Percentiles rank a stretch among this genome's conserved stretches.
Evolutionary conservation across 768 basidiomycete species (phyloP).

Genomic region (Kwoniella shandongensis): DNA sequence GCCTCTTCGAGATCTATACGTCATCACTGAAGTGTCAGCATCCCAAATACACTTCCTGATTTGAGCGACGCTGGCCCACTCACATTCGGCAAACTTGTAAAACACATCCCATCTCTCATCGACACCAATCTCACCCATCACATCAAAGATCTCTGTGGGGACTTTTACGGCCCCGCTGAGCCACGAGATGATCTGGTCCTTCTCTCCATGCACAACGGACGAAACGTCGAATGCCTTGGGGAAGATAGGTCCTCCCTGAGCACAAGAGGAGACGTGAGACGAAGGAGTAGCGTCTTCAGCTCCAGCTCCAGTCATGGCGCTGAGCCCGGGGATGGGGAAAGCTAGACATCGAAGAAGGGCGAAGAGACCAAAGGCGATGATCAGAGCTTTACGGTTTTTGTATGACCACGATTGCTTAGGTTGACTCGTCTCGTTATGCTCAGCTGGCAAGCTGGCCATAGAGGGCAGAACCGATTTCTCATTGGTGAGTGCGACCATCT

Average conservation of each 20-base stretch:
- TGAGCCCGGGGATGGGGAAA: not conserved
- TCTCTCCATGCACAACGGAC: slow-evolving; percentile 22
- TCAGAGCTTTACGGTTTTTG: slow-evolving; percentile 12
- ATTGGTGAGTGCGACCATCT: slow-evolving; percentile 3
- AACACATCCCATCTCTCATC: slow-evolving; percentile 47
- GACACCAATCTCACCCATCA: slow-evolving; percentile 43
- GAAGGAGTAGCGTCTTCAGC: too few species aligned
- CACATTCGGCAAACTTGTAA: slow-evolving; percentile 39
- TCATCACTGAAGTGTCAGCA: not conserved
- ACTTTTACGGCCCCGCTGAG: slow-evolving; percentile 42
- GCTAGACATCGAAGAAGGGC: slow-evolving; percentile 7
- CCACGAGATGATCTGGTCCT: slow-evolving; percentile 34
- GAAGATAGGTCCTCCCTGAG: slow-evolving; percentile 28
- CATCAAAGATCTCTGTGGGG: slow-evolving; percentile 48
- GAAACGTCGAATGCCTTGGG: slow-evolving; percentile 30
- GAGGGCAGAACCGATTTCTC: slow-evolving; percentile 22
- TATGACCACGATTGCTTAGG: slow-evolving; percentile 3
- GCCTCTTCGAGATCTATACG: slow-evolving; percentile 57
- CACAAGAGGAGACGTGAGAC: slow-evolving; percentile 13
- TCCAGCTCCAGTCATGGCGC: too few species aligned
- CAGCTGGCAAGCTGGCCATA: not conserved
- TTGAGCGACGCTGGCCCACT: slow-evolving; percentile 20
- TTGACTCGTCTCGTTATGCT: not conserved
- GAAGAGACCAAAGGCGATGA: slow-evolving; percentile 13
- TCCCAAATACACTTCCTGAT: not conserved